Evolutionary conservation across 2,329 filamentous ascomycete genomes (phyloP), one percentile per base, ranked within the genome.

Genomic region (Botrytis fragariae): DNA sequence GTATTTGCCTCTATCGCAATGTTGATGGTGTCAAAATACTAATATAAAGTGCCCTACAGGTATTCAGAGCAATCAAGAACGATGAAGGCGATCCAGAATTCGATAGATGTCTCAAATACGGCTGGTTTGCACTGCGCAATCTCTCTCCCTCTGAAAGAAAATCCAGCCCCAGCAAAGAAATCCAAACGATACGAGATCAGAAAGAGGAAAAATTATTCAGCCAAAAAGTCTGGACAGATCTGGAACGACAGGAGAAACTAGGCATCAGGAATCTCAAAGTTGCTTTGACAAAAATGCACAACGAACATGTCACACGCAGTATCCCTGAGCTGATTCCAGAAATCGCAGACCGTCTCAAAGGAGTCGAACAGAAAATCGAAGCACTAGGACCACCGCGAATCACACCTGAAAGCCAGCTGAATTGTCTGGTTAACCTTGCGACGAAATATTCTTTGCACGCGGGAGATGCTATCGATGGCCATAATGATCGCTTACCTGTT

Each of bases 241-340:
- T 71, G 5, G 9, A 39, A 8, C 32, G 69, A 42, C 42, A 59
- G 0, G 14, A 42, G 0, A 37, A 71, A 14, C 59, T 71, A 16
- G 69, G 69, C 6, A 63, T 63, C 57, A 54, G 32, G 25, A 63
- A 63, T 25, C 32, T 71, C 22, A 71, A 62, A 63, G 32, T 25
- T 16, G 69, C 69, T 3, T 22, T 71, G 44, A 71, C 57, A 9
- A 39, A 25, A 63, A 71, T 71, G 69, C 69, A 71, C 18, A 71
- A 71, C 22, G 69, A 63, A 57, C 44, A 65, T 45, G 71, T 73
- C 4, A 73, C 64, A 6, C 63, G 57, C n/a, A 70, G 57, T 48
- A 73, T 73, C 29, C 72, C 72, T 16, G 65, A 73, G n/a, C 44
- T 70, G 7, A 73, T 73, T 37, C 69, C 69, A 2, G 69, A 71